Evolutionary conservation across 345 rosid genomes (phyloP).

Genomic region (Streptanthus diversifolius): DNA sequence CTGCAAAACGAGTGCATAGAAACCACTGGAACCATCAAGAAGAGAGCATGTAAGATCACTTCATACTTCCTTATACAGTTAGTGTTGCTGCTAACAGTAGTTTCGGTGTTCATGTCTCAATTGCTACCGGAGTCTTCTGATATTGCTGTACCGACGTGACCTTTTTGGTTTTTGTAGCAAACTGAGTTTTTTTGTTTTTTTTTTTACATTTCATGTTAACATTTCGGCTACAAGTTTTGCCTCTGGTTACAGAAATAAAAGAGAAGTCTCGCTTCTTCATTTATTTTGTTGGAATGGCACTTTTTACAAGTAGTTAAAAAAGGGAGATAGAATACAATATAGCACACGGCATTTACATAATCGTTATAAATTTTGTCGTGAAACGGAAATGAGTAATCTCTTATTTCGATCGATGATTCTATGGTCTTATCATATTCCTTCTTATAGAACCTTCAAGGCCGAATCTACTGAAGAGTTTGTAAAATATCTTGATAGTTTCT

Average conservation of each 20-base stretch:
- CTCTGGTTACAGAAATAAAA: neutral
- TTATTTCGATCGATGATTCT: neutral
- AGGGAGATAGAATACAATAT: neutral
- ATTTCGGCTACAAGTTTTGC: constrained; percentile 15
- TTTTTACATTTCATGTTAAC: neutral
- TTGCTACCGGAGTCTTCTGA: constrained; percentile 36
- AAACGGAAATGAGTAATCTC: neutral
- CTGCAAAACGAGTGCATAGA: constrained; percentile 42
- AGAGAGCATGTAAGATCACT: constrained; percentile 43
- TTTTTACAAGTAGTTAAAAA: neutral
- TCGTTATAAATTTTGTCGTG: neutral
- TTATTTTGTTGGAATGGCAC: neutral
- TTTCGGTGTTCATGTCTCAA: constrained; percentile 42
- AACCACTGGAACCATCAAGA: constrained; percentile 43
- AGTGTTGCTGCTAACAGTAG: constrained; percentile 44
- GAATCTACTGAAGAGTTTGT: neutral
- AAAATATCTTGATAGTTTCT: too few relatives aligned
- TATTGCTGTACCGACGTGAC: constrained; percentile 60
- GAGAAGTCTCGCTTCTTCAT: neutral
- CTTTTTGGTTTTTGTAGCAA: neutral
- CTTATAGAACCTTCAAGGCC: neutral
- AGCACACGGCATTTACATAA: neutral
- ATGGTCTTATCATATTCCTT: neutral
- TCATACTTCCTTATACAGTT: constrained; percentile 51
- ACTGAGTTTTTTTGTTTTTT: neutral